Conservation (phyloP, 768 basidiomycete species). For the Termitomyces titanicus region DNA sequence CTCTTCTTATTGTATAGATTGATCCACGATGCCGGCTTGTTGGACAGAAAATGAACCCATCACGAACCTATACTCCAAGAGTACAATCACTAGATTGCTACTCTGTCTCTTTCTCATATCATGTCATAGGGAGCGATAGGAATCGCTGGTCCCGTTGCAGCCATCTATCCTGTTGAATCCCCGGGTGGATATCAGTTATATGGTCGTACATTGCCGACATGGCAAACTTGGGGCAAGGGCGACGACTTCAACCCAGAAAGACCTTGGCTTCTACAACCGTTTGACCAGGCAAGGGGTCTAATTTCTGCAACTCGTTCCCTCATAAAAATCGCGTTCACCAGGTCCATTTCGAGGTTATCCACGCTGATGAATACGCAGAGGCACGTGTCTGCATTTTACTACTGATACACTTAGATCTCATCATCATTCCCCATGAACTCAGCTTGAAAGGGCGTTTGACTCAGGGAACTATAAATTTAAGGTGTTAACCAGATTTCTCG, state of each 20-base stretch:
- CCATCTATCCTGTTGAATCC: conserved; percentile 62
- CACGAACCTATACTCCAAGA: conserved; percentile 60
- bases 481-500: conserved; percentile 22
- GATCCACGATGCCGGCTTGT: conserved; percentile 56
- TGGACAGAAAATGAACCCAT: conserved; percentile 76
- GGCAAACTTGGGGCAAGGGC: conserved; percentile 62
- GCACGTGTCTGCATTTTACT: conserved; percentile 23
- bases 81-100: conserved; percentile 22
- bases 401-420: not conserved
- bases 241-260: conserved; percentile 37
- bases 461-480: conserved; percentile 50
- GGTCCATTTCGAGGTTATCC: conserved; percentile 49
- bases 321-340: conserved; percentile 11
- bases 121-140: conserved; percentile 58
- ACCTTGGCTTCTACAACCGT: conserved; percentile 60
- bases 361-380: conserved; percentile 44
- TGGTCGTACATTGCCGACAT: conserved; percentile 52
- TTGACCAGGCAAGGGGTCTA: conserved; percentile 48
- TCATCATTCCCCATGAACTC: not conserved
- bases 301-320: not conserved
- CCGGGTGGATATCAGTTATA: conserved; percentile 35
- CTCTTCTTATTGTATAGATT: conserved; percentile 25
- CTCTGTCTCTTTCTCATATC: not conserved
- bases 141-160: conserved; percentile 61
- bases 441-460: conserved; percentile 52